These are phyloP conservation scores for Pestalotiopsis sp. DNA, from an alignment of 2,329 filamentous ascomycete species.

Conservation along the genomic window DNA sequence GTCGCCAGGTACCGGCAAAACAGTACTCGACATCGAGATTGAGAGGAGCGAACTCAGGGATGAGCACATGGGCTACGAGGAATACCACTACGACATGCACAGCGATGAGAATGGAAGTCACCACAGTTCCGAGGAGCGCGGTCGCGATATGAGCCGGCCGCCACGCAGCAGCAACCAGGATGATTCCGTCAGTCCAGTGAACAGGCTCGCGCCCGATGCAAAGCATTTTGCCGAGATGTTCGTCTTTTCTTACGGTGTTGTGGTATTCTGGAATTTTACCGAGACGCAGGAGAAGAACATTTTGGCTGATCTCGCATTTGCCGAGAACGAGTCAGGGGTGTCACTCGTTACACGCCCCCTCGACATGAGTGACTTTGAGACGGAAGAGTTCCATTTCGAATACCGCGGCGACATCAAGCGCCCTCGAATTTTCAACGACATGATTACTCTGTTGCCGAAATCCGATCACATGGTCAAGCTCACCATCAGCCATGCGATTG, in stretches of 20 bases:
- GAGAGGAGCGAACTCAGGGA: conserved; percentile 88
- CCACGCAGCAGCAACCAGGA: conserved; percentile 30
- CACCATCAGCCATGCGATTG: conserved; percentile 95
- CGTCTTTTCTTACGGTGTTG: conserved; percentile 94
- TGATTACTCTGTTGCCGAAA: conserved; percentile 93
- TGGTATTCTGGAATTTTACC: conserved; percentile 98
- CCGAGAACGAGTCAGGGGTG: conserved; percentile 63
- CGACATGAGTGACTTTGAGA: conserved; percentile 91
- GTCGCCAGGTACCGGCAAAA: conserved; percentile 86
- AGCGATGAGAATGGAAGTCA: conserved; percentile 25
- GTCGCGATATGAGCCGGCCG: conserved; percentile 27
- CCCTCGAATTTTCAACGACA: conserved; percentile 96
- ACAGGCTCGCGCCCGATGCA: conserved; percentile 68
- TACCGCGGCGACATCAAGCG: conserved; percentile 86
- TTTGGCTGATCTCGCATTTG: conserved; percentile 91
- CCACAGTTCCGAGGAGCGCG: conserved; percentile 19
- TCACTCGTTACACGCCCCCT: conserved; percentile 79
- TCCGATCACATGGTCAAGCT: conserved; percentile 98
- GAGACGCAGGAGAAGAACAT: conserved; percentile 96
- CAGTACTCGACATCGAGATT: conserved; percentile 91
- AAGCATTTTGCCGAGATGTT: conserved; percentile 93
- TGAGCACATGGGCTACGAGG: conserved; percentile 89
- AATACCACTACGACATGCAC: conserved; percentile 65
- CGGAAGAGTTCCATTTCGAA: conserved; percentile 98
- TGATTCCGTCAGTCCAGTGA: conserved; percentile 51